Conservation (phyloP, 2,329 filamentous ascomycete genomes). For the Fusarium protoensiforme region DNA sequence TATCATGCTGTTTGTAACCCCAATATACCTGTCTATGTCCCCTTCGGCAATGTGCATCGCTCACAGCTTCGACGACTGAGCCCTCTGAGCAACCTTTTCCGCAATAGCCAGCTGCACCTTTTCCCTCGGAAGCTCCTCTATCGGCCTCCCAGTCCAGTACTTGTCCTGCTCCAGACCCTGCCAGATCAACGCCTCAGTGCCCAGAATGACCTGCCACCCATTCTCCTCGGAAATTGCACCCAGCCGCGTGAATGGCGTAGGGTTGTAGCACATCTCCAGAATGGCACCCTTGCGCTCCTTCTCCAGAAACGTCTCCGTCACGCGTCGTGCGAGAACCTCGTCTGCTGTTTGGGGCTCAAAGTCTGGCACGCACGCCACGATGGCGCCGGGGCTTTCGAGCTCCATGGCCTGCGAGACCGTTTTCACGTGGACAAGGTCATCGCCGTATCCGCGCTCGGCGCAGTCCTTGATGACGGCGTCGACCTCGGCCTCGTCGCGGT, state of each 20-base stretch:
- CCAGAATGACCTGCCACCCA: conserved; percentile 80
- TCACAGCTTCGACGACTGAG: conserved; percentile 34
- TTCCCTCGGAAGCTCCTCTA: conserved; percentile 59
- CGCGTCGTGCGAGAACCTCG: conserved; percentile 69
- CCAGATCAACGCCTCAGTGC: conserved; percentile 81
- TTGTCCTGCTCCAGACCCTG: conserved; percentile 77
- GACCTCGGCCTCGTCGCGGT: conserved; percentile 76
- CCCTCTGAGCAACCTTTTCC: conserved; percentile 41
- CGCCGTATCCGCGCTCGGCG: conserved; percentile 66
- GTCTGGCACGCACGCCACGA: conserved; percentile 82
- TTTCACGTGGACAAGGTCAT: conserved; percentile 69
- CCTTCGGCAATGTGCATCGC: not conserved
- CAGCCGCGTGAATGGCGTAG: conserved; percentile 74
- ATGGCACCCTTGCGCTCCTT: conserved; percentile 72
- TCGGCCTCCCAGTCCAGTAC: conserved; percentile 72
- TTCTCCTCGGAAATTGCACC: conserved; percentile 67
- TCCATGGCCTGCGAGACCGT: conserved; percentile 68
- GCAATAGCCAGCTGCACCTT: conserved; percentile 39
- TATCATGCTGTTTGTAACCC: not conserved
- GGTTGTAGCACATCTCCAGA: conserved; percentile 88
- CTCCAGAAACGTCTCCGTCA: conserved; percentile 61
- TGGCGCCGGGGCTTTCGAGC: conserved; percentile 70
- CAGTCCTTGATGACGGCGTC: conserved; percentile 75
- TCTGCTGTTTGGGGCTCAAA: conserved; percentile 73
- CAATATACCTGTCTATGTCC: not conserved